Conservation (phyloP, 495 filamentous ascomycete species). For the Lasiosphaeria miniovina region DNA sequence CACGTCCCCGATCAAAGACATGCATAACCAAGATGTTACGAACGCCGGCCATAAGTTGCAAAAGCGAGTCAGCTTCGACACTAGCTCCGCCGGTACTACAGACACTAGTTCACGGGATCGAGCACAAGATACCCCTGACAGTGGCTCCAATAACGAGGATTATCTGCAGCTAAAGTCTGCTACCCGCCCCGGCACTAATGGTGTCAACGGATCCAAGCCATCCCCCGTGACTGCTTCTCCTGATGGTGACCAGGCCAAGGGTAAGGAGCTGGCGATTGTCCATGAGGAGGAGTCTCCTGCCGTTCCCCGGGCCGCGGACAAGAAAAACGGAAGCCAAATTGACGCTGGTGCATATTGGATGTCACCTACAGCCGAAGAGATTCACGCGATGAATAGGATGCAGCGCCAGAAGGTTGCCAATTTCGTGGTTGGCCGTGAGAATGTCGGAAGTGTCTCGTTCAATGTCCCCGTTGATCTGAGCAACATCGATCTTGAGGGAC, state of each 20-base stretch:
- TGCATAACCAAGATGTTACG: conserved; percentile 32
- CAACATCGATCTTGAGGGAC: conserved; percentile 62
- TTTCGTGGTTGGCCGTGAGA: conserved; percentile 78
- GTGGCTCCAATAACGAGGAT: conserved; percentile 52
- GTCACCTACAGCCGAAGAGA: conserved; percentile 65
- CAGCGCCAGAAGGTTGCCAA: conserved; percentile 66
- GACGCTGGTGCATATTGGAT: conserved; percentile 80
- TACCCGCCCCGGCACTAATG: conserved; percentile 38
- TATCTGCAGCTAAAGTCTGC: conserved; percentile 54
- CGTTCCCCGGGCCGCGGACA: conserved; percentile 23
- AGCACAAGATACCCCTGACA: conserved; percentile 4
- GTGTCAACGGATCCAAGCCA: conserved; percentile 46
- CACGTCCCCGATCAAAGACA: conserved; percentile 50
- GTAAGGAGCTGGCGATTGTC: conserved; percentile 75
- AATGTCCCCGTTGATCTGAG: conserved; percentile 78
- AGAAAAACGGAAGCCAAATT: conserved; percentile 45
- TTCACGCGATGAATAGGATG: conserved; percentile 68
- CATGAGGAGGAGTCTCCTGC: conserved; percentile 60
- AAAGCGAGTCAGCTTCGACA: conserved; percentile 90
- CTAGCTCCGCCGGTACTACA: conserved; percentile 44
- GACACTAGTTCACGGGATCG: conserved; percentile 23
- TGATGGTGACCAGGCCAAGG: conserved; percentile 71
- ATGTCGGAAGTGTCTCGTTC: conserved; percentile 76
- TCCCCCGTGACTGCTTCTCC: conserved; percentile 45
- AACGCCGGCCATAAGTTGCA: conserved; percentile 61